Evolutionary conservation across 805 yeast genomes (phyloP).

Genomic region (Candida jianshihensis): DNA sequence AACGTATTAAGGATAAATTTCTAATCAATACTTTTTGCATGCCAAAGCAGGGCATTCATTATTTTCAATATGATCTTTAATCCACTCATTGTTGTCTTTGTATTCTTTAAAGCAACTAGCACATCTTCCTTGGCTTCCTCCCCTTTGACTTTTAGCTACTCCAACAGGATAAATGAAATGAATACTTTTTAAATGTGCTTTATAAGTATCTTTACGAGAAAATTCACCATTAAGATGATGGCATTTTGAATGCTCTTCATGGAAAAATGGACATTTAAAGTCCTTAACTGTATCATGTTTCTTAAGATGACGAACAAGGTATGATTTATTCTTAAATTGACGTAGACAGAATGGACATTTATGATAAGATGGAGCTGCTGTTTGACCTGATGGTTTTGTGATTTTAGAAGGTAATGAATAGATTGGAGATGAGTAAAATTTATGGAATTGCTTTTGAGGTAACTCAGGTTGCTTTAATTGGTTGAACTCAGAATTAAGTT

Average conservation of each 20-base stretch:
- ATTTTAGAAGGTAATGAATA: constrained; percentile 1
- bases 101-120: constrained; percentile 58
- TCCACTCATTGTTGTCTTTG: constrained; percentile 60
- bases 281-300: constrained; percentile 76
- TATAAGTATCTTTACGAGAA: constrained; percentile 72
- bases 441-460: constrained; percentile 14
- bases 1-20: neutral
- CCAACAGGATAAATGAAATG: constrained; percentile 74
- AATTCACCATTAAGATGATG: constrained; percentile 73
- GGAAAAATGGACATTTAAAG: constrained; percentile 70
- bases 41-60: constrained; percentile 38
- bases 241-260: constrained; percentile 24
- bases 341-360: constrained; percentile 65
- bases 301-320: constrained; percentile 75
- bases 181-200: constrained; percentile 70
- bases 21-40: constrained; percentile 1
- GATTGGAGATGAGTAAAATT: constrained; percentile 10
- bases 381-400: constrained; percentile 4
- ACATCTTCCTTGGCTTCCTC: constrained; percentile 55
- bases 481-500: constrained; percentile 10
- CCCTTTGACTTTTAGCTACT: constrained; percentile 57
- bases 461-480: too few species aligned
- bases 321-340: constrained; percentile 68
- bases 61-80: constrained; percentile 53
- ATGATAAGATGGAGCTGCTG: constrained; percentile 10